Evolutionary conservation across 352 stramenopile genomes (phyloP).

Genomic region (Globisporangium cystogenes): DNA sequence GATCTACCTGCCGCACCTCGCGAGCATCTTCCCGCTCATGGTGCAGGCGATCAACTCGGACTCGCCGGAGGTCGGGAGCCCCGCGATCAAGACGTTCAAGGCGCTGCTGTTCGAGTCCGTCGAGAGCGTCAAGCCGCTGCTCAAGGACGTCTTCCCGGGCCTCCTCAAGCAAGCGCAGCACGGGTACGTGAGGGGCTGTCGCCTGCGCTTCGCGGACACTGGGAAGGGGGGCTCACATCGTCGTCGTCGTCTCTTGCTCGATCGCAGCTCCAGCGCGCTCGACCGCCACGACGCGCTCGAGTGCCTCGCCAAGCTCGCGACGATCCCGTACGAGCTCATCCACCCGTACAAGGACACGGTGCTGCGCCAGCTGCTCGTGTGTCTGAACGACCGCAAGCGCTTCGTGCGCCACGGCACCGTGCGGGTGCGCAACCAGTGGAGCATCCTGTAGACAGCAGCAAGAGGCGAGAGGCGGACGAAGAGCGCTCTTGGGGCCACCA

Average conservation of each 20-base stretch:
- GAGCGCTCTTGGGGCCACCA: too few relatives aligned
- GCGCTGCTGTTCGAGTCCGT: conserved; percentile 69
- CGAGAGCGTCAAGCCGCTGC: conserved; percentile 75
- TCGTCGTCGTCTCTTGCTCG: too few relatives aligned
- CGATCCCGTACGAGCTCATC: conserved; percentile 83
- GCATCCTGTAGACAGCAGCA: conserved; percentile 64
- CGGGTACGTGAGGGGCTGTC: conserved; percentile 65
- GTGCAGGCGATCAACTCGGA: conserved; percentile 79
- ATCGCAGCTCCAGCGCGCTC: conserved; percentile 45
- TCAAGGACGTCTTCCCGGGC: conserved; percentile 81
- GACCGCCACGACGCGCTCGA: conserved; percentile 72
- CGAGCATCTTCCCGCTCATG: conserved; percentile 80
- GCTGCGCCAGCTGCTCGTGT: conserved; percentile 62
- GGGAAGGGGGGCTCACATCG: too few relatives aligned
- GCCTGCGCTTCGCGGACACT: too few relatives aligned
- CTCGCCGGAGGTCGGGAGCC: conserved; percentile 59
- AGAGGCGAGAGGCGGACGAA: too few relatives aligned
- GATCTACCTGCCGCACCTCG: conserved; percentile 66
- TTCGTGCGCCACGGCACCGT: conserved; percentile 84
- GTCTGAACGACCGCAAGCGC: conserved; percentile 84
- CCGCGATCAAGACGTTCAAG: conserved; percentile 78
- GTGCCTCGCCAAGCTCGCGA: conserved; percentile 70
- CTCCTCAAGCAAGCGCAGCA: conserved; percentile 79
- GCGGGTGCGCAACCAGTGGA: conserved; percentile 89
- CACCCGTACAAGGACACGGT: conserved; percentile 85